Conservation (phyloP, 371 early-diverging fungal genomes). For the Syncephalastrum racemosum region DNA sequence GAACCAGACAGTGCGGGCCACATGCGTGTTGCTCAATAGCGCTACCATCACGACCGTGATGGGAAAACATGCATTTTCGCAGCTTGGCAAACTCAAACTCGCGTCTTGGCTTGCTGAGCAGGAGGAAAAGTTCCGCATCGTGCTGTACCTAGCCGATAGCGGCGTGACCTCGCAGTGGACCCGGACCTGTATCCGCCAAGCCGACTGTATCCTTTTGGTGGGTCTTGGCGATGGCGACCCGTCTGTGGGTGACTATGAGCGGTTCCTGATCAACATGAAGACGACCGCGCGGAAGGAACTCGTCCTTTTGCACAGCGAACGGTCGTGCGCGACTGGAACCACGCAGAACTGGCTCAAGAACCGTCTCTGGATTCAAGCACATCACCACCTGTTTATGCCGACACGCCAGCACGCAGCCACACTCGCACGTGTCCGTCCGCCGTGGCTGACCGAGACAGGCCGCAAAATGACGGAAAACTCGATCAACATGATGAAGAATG, state of each 20-base stretch:
- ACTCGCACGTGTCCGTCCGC: slow-evolving; percentile 32
- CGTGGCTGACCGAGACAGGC: slow-evolving; percentile 53
- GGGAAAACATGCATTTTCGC: slow-evolving; percentile 90
- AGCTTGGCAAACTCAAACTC: slow-evolving; percentile 89
- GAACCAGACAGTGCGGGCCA: slow-evolving; percentile 67
- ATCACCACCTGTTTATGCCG: slow-evolving; percentile 95
- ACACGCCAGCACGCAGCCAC: slow-evolving; percentile 43
- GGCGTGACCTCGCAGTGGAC: slow-evolving; percentile 93
- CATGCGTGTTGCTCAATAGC: slow-evolving; percentile 76
- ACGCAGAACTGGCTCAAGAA: slow-evolving; percentile 92
- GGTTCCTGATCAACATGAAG: slow-evolving; percentile 87
- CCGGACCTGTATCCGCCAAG: slow-evolving; percentile 92
- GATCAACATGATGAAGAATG: slow-evolving; percentile 54
- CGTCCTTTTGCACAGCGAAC: slow-evolving; percentile 83
- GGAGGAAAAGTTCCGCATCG: slow-evolving; percentile 85
- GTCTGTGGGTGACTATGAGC: slow-evolving; percentile 89
- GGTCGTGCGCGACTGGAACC: slow-evolving; percentile 75
- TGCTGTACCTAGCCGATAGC: slow-evolving; percentile 93
- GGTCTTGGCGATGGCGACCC: slow-evolving; percentile 90
- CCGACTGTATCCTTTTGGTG: slow-evolving; percentile 93
- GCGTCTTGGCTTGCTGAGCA: slow-evolving; percentile 91
- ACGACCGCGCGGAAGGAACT: slow-evolving; percentile 97
- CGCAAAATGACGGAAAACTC: slow-evolving; percentile 58
- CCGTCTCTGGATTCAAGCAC: slow-evolving; percentile 93
- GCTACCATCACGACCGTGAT: slow-evolving; percentile 77